Conservation (phyloP, 139 green algal genomes). For the Zygnema cylindricum region DNA sequence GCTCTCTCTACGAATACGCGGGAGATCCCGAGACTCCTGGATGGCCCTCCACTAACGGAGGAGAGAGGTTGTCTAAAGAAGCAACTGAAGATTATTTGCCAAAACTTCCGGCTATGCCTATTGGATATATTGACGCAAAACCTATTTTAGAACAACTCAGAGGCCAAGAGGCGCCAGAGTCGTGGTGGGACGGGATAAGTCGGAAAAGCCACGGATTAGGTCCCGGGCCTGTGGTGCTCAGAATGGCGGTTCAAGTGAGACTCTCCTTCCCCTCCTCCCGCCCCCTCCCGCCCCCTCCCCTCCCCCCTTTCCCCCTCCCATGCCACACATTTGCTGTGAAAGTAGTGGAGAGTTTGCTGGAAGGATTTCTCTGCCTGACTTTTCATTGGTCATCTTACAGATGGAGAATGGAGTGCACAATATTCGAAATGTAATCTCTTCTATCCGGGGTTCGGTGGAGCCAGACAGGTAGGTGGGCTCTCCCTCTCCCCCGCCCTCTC, state of each 20-base stretch:
- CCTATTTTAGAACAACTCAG: slow-evolving; percentile 9
- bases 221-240: slow-evolving; percentile 6
- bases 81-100: neutral
- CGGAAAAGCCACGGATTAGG: neutral
- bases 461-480: slow-evolving; percentile 39
- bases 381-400: slow-evolving; percentile 21
- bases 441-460: slow-evolving; percentile 27
- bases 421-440: slow-evolving; percentile 46
- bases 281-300: too few species aligned
- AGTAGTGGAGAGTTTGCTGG: too few species aligned
- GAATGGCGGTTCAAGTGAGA: slow-evolving; percentile 32
- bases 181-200: slow-evolving; percentile 7
- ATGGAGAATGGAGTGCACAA: slow-evolving; percentile 14
- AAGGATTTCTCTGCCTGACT: neutral
- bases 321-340: too few species aligned
- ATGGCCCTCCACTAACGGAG: slow-evolving; percentile 38
- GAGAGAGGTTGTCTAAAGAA: slow-evolving; percentile 28
- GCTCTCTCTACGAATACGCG: slow-evolving; percentile 22
- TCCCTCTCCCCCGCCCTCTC: neutral
- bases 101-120: slow-evolving; percentile 41
- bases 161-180: neutral
- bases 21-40: slow-evolving; percentile 50
- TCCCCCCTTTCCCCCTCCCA: too few species aligned
- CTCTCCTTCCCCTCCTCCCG: neutral
- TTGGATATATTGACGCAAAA: slow-evolving; percentile 30